A percentile compares a stretch with the other conserved stretches of the same genome.
Evolutionary conservation across 2,329 filamentous ascomycete species (phyloP).

Genomic region (Colletotrichum zoysiae): DNA sequence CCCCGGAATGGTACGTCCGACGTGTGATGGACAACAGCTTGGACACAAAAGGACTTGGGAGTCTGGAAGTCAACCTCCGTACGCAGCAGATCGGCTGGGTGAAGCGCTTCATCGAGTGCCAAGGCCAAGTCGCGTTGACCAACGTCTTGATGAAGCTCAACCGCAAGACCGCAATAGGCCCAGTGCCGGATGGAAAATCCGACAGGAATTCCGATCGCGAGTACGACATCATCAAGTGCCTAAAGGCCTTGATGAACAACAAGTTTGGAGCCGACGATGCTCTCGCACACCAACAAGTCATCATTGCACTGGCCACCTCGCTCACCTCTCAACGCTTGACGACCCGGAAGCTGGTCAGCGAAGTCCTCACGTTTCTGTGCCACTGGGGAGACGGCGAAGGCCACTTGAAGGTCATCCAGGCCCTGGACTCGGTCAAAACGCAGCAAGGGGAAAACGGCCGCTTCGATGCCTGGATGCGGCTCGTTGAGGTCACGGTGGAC

Average conservation of each 20-base stretch:
- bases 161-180: slow-evolving; percentile 82
- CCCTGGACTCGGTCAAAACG: slow-evolving; percentile 90
- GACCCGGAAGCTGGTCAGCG: slow-evolving; percentile 93
- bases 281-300: slow-evolving; percentile 87
- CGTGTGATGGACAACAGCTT: slow-evolving; percentile 97
- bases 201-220: slow-evolving; percentile 91
- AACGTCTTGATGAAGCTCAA: slow-evolving; percentile 96
- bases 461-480: slow-evolving; percentile 98
- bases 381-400: slow-evolving; percentile 93
- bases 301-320: slow-evolving; percentile 87
- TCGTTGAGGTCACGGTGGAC: slow-evolving; percentile 96
- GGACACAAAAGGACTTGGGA: slow-evolving; percentile 90
- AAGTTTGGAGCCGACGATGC: slow-evolving; percentile 98
- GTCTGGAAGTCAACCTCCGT: slow-evolving; percentile 91
- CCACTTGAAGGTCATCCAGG: slow-evolving; percentile 92
- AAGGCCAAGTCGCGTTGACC: slow-evolving; percentile 95
- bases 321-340: slow-evolving; percentile 90
- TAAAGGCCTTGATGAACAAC: slow-evolving; percentile 99
- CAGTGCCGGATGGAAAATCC: slow-evolving; percentile 66
- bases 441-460: slow-evolving; percentile 92
- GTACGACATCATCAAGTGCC: slow-evolving; percentile 97
- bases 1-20: slow-evolving; percentile 97
- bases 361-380: slow-evolving; percentile 95
- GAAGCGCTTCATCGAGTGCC: slow-evolving; percentile 94
- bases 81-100: slow-evolving; percentile 99